Base-by-base conservation (phyloP, 2,329 filamentous ascomycete species). In the Fusarium buxicola region DNA sequence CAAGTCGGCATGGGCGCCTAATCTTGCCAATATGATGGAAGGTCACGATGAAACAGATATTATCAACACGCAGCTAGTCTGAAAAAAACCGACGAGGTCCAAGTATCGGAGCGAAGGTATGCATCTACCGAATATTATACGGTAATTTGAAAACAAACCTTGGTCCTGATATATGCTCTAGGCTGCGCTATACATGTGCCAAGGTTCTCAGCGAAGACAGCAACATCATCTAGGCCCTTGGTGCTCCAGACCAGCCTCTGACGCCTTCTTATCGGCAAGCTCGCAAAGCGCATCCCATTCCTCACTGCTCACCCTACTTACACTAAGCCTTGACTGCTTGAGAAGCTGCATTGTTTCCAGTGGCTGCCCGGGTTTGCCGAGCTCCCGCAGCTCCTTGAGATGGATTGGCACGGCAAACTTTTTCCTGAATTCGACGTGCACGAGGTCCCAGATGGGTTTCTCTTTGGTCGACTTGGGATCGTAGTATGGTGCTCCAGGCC, bases 341-440 rank as follows among this genome's bases (percentile, higher is more conserved):
- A 97, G 81, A 77, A 95, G 84, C 77, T 97, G 91, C 87, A 98
- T 92, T 45, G 86, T 84, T 69, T 87, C 86, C 35, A 96, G 78
- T 7, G 85, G 81, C 8, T 84, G 77, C 0, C 83, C 84, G 0
- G 75, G 72, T 35, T 82, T 80, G 7, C 86, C 86, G 70, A 89
- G 81, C 31, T 84, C 83, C 50, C 91, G 89, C 39, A 97, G 82
- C 65, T 92, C 88, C 60, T 86, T 85, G 47, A 97, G 82, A 6
- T 84, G 84, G 54, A 98, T 85, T 1, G 88, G 84, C 12, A 87
- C 82, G 2, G 82, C 81, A 68, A 98, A 93, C 76, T 97, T 97
- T 74, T 87, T 88, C 55, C 90, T 87, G 74, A 96, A 97, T 70
- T 89, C 85, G 43, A 98, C 94, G 60, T 96, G 91, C 2, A 98